These are phyloP conservation scores for Curvularia sp. DNA, from an alignment of 2,329 filamentous ascomycete species.

Conservation along the genomic window DNA sequence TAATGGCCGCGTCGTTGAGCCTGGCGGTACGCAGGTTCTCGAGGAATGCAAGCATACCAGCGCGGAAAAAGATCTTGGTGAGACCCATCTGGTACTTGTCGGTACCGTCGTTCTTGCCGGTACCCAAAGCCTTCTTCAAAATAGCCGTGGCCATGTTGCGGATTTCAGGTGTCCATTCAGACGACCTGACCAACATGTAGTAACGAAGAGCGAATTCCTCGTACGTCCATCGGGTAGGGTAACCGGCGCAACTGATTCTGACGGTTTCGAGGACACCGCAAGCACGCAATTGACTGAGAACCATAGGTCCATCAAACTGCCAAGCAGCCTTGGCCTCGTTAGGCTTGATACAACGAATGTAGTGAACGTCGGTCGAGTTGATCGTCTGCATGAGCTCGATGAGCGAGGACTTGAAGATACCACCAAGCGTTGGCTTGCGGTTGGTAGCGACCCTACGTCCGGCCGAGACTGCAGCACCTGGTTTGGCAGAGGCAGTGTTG, in stretches of 20 bases:
- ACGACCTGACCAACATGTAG: slow-evolving; percentile 95
- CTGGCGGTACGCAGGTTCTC: slow-evolving; percentile 91
- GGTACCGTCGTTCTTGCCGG: slow-evolving; percentile 67
- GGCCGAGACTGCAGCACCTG: slow-evolving; percentile 64
- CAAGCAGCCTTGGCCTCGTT: slow-evolving; percentile 96
- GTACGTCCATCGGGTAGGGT: slow-evolving; percentile 97
- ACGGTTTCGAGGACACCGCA: slow-evolving; percentile 99
- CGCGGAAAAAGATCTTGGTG: slow-evolving; percentile 99
- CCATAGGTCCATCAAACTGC: slow-evolving; percentile 99
- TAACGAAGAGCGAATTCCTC: slow-evolving; percentile 97
- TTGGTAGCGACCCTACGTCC: slow-evolving; percentile 91
- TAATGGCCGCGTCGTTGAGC: slow-evolving; percentile 90
- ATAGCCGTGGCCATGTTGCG: slow-evolving; percentile 93
- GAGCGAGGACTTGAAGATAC: slow-evolving; percentile 97
- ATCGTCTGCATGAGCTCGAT: slow-evolving; percentile 99
- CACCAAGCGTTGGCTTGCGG: slow-evolving; percentile 94
- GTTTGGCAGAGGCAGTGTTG: slow-evolving; percentile 71
- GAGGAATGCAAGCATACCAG: slow-evolving; percentile 97
- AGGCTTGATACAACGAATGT: slow-evolving; percentile 98
- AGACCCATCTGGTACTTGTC: slow-evolving; percentile 98
- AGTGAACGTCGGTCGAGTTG: slow-evolving; percentile 97
- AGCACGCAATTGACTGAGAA: slow-evolving; percentile 92
- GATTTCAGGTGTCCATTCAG: slow-evolving; percentile 91
- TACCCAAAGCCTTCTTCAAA: slow-evolving; percentile 79
- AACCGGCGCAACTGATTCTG: slow-evolving; percentile 94